Conservation (phyloP, 371 early-diverging fungal genomes). For the Blakeslea trispora region DNA sequence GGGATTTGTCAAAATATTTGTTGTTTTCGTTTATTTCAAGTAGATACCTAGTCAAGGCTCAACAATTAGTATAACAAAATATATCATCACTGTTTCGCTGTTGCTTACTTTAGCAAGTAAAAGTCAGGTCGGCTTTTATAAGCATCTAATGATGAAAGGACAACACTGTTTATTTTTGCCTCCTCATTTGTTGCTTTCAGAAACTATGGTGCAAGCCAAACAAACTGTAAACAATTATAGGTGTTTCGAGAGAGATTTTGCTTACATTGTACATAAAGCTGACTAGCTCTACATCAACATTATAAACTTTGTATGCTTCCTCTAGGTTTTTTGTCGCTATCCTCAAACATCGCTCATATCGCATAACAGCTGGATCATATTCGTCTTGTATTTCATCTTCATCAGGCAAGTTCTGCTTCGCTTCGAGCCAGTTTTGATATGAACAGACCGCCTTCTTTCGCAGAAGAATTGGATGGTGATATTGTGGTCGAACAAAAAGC, state of each 20-base stretch:
- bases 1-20: slow-evolving; percentile 1
- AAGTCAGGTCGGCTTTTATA: neutral
- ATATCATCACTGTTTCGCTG: no score
- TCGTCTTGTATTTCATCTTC: slow-evolving; percentile 7
- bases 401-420: slow-evolving; percentile 4
- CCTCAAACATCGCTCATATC: neutral
- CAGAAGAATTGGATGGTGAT: slow-evolving; percentile 12
- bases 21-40: slow-evolving; percentile 1
- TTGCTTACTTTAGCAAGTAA: slow-evolving; percentile 9
- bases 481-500: neutral
- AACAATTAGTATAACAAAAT: neutral
- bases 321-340: neutral
- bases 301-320: neutral
- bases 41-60: slow-evolving; percentile 2
- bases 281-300: slow-evolving; percentile 5
- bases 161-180: neutral
- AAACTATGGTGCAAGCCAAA: slow-evolving; percentile 4
- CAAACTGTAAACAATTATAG: neutral
- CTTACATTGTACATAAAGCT: no score
- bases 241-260: neutral
- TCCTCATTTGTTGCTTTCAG: neutral
- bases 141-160: neutral
- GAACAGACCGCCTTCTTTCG: slow-evolving; percentile 15
- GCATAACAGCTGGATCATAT: neutral
- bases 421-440: slow-evolving; percentile 9